A percentile compares a stretch with the other conserved stretches of the same genome.
Evolutionary conservation across 1,284 basidiomycete species (phyloP).

Genomic region (Malassezia restricta): DNA sequence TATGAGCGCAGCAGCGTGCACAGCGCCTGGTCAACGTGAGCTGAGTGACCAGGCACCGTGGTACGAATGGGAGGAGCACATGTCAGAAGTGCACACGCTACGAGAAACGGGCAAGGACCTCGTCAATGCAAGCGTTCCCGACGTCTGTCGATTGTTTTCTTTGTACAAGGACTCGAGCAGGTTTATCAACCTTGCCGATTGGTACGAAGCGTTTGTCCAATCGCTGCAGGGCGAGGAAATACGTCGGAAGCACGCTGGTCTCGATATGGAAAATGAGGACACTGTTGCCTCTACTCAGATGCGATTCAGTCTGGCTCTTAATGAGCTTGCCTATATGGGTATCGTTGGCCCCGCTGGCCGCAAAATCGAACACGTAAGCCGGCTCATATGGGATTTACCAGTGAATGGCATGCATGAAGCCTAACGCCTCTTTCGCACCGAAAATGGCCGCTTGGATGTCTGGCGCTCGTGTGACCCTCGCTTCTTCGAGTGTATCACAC

Average conservation of each 20-base stretch:
- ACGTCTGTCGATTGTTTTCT: slow-evolving; percentile 28
- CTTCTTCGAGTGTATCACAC: background rate
- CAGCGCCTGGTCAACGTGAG: slow-evolving; percentile 4
- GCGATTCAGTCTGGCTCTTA: slow-evolving; percentile 34
- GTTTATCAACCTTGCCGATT: slow-evolving; percentile 40
- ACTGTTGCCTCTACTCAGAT: slow-evolving; percentile 17
- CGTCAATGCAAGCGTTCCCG: slow-evolving; percentile 16
- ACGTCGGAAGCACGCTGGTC: slow-evolving; percentile 1
- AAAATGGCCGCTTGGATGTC: background rate
- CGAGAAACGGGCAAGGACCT: background rate
- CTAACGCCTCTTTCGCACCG: background rate
- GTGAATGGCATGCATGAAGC: background rate
- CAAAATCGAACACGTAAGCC: slow-evolving; percentile 33
- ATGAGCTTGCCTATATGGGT: slow-evolving; percentile 36
- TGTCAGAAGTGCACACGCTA: slow-evolving; percentile 4
- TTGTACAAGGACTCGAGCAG: slow-evolving; percentile 35
- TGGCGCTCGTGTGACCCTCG: background rate
- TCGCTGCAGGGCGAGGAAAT: slow-evolving; percentile 14
- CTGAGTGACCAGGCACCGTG: background rate
- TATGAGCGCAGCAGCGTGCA: slow-evolving; percentile 6
- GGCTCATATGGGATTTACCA: slow-evolving; percentile 35
- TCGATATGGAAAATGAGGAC: background rate
- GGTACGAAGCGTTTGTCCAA: slow-evolving; percentile 37
- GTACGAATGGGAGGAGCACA: slow-evolving; percentile 1
- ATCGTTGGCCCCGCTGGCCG: slow-evolving; percentile 29